A percentile compares a stretch with the other conserved stretches of the same genome.
These are phyloP conservation scores for Asterophora lycoperdoides DNA, from an alignment of 768 basidiomycete genomes.

Conservation along the genomic window DNA sequence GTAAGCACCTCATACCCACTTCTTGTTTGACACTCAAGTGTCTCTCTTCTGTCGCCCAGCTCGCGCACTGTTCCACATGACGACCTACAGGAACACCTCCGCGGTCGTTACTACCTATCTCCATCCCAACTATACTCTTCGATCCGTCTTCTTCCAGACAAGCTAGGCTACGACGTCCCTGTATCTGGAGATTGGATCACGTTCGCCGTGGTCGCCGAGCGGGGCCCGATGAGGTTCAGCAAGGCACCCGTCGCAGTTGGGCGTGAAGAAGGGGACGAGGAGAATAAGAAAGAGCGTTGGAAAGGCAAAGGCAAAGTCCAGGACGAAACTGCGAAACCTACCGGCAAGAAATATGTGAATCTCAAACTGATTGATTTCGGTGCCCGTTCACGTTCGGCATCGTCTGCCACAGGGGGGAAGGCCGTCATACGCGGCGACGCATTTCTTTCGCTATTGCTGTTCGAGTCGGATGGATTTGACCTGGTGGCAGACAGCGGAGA, in stretches of 20 bases:
- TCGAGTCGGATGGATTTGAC: constrained; percentile 79
- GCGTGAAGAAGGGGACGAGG: constrained; percentile 38
- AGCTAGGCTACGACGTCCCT: constrained; percentile 86
- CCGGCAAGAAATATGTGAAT: constrained; percentile 80
- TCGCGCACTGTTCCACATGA: constrained; percentile 72
- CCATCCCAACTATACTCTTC: constrained; percentile 88
- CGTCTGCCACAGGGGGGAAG: constrained; percentile 53
- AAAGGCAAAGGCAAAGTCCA: constrained; percentile 34
- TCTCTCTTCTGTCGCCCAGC: constrained; percentile 34
- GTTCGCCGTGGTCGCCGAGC: constrained; percentile 92
- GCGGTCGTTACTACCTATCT: constrained; percentile 81
- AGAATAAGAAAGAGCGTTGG: constrained; percentile 30
- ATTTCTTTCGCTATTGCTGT: constrained; percentile 75
- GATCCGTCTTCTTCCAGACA: constrained; percentile 69
- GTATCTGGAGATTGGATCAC: constrained; percentile 93
- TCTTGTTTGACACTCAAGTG: not conserved
- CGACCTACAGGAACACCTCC: constrained; percentile 74
- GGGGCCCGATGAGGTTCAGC: constrained; percentile 72
- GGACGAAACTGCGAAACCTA: constrained; percentile 32
- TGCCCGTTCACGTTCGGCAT: constrained; percentile 47
- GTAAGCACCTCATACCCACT: constrained; percentile 43
- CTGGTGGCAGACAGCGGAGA: constrained; percentile 48
- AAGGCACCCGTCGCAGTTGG: constrained; percentile 58
- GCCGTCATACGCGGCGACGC: constrained; percentile 76
- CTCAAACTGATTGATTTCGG: constrained; percentile 84